These are phyloP conservation scores for Candida insectorum DNA, from an alignment of 805 yeast genomes.

Conservation along the genomic window DNA sequence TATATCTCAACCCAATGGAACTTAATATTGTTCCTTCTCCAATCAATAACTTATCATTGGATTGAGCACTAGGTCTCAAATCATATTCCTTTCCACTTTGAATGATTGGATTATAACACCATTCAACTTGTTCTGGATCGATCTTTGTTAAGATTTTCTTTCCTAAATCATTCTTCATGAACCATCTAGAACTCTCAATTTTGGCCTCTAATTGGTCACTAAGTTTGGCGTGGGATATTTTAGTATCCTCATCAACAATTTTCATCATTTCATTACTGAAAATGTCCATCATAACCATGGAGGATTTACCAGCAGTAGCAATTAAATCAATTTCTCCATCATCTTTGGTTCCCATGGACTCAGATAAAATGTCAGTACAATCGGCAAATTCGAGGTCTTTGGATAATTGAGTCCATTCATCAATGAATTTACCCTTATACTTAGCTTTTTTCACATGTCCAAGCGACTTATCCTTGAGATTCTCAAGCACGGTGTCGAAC, in stretches of 20 bases:
- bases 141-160: conserved; percentile 50
- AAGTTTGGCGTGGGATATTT: conserved; percentile 67
- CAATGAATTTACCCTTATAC: conserved; percentile 79
- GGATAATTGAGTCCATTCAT: conserved; percentile 63
- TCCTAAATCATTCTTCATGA: conserved; percentile 48
- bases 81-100: conserved; percentile 88
- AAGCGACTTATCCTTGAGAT: conserved; percentile 37
- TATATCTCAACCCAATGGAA: conserved; percentile 82
- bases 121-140: conserved; percentile 81
- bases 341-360: conserved; percentile 71
- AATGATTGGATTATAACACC: conserved; percentile 90
- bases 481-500: conserved; percentile 54
- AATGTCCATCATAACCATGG: conserved; percentile 73
- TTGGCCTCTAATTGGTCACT: conserved; percentile 76
- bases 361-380: conserved; percentile 49
- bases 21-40: conserved; percentile 78
- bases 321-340: conserved; percentile 66
- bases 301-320: conserved; percentile 70
- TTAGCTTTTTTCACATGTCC: conserved; percentile 76
- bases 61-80: conserved; percentile 76
- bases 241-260: conserved; percentile 81
- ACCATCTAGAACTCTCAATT: conserved; percentile 71
- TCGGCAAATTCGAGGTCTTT: conserved; percentile 39
- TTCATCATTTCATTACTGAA: conserved; percentile 86
- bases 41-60: conserved; percentile 58